Conservation (phyloP, 495 filamentous ascomycete species). For the Aspergillus carlsbadensis region DNA sequence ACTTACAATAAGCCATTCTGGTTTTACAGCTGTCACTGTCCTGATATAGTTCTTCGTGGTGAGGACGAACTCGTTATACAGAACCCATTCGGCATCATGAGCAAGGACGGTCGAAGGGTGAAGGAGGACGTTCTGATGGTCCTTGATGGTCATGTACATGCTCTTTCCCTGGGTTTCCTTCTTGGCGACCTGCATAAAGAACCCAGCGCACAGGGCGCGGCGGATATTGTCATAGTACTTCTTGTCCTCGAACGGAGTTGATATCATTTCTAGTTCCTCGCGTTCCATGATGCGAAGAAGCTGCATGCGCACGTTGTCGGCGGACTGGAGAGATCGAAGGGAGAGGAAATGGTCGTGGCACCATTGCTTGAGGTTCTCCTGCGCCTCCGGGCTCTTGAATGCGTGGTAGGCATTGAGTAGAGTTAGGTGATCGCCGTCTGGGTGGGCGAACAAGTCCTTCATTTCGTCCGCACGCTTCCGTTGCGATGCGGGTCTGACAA, state of each 20-base stretch:
- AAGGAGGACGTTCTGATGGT: constrained; percentile 85
- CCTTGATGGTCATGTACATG: constrained; percentile 88
- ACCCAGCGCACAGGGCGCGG: constrained; percentile 87
- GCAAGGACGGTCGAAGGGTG: constrained; percentile 87
- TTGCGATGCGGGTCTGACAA: constrained; percentile 78
- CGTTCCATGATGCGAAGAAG: constrained; percentile 96
- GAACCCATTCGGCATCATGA: constrained; percentile 89
- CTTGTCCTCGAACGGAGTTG: constrained; percentile 89
- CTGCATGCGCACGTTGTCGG: constrained; percentile 89
- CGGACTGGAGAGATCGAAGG: constrained; percentile 80
- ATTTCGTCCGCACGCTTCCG: constrained; percentile 96
- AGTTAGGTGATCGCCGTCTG: constrained; percentile 91
- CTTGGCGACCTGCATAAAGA: constrained; percentile 99
- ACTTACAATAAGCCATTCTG: constrained; percentile 84
- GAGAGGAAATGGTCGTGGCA: constrained; percentile 98
- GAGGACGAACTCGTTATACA: constrained; percentile 98
- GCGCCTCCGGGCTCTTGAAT: constrained; percentile 75
- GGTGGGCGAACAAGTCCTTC: constrained; percentile 90
- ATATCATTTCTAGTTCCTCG: constrained; percentile 77
- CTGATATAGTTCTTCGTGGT: constrained; percentile 91
- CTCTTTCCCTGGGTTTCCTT: constrained; percentile 73
- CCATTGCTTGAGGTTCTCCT: constrained; percentile 80
- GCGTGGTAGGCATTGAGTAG: constrained; percentile 98
- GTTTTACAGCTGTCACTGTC: constrained; percentile 59
- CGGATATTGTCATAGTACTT: constrained; percentile 98